Evolutionary conservation across 73 alveolate genomes (phyloP).

Genomic region (Paramecium octaurelia): DNA sequence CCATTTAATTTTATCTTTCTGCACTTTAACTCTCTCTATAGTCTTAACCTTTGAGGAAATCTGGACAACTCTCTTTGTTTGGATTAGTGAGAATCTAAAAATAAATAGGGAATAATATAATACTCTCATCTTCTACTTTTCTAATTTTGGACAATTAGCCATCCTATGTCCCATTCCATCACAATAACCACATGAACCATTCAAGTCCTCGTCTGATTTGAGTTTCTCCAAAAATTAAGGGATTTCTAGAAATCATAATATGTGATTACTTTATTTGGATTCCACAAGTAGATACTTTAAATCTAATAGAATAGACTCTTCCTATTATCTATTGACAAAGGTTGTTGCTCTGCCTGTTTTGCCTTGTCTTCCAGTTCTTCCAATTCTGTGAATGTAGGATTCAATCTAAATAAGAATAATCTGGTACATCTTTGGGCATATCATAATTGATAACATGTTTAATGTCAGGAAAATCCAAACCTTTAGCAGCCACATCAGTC

Average conservation of each 20-base stretch:
- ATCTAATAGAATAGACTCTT: constrained; percentile 51
- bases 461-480: constrained; percentile 81
- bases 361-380: constrained; percentile 67
- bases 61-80: constrained; percentile 32
- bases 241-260: neutral
- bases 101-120: neutral
- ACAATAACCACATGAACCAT: constrained; percentile 62
- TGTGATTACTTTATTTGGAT: constrained; percentile 20
- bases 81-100: constrained; percentile 25
- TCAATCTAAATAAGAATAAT: constrained; percentile 49
- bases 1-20: neutral
- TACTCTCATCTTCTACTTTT: constrained; percentile 57
- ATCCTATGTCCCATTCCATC: constrained; percentile 64
- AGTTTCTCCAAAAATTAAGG: constrained; percentile 44
- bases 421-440: constrained; percentile 78
- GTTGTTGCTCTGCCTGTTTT: constrained; percentile 64
- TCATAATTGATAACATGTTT: constrained; percentile 87
- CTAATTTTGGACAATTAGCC: constrained; percentile 58
- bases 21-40: neutral
- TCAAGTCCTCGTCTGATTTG: constrained; percentile 49
- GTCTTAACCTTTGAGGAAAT: neutral
- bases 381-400: constrained; percentile 65
- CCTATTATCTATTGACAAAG: constrained; percentile 56
- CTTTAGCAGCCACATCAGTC: constrained; percentile 90
- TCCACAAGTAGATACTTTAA: constrained; percentile 47